Conservation (phyloP, 495 filamentous ascomycete species). For the Gamarada debralockiae region DNA sequence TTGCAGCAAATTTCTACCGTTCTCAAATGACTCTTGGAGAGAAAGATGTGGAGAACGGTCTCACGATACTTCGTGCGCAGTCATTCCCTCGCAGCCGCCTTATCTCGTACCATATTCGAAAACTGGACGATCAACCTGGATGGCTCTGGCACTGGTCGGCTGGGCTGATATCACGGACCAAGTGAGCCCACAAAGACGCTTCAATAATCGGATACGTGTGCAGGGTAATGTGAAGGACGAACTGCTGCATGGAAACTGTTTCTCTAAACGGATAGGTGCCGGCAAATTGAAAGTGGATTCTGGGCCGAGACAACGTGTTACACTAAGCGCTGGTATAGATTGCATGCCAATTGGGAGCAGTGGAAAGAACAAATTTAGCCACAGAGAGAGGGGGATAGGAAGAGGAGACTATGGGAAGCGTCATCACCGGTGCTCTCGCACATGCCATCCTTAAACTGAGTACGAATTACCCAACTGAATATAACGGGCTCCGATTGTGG, state of each 20-base stretch:
- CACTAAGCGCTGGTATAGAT: not conserved
- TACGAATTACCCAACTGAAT: conserved; percentile 17
- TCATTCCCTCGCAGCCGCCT: conserved; percentile 9
- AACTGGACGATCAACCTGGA: not conserved
- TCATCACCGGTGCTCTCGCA: conserved; percentile 11
- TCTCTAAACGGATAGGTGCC: conserved; percentile 23
- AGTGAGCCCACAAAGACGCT: not conserved
- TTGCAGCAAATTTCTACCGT: conserved; percentile 14
- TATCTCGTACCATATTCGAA: conserved; percentile 7
- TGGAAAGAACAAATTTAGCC: not conserved
- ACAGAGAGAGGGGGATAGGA: not conserved
- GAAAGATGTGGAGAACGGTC: conserved; percentile 16
- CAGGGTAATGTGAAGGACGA: conserved; percentile 6
- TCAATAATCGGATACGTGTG: not conserved
- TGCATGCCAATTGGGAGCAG: conserved; percentile 4
- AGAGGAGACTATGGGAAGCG: conserved; percentile 1
- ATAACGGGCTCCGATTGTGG: conserved; percentile 19
- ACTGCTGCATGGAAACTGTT: conserved; percentile 25
- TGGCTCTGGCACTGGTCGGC: conserved; percentile 9
- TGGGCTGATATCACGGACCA: conserved; percentile 9
- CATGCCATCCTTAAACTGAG: conserved; percentile 7
- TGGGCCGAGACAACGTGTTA: conserved; percentile 6
- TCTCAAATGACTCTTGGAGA: conserved; percentile 5
- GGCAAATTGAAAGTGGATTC: not conserved
- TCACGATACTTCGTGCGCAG: conserved; percentile 13